Evolutionary conservation across 1,139 yeast genomes (phyloP), one percentile per base, ranked within the genome.

Genomic region (Blastobotrys persicus): DNA sequence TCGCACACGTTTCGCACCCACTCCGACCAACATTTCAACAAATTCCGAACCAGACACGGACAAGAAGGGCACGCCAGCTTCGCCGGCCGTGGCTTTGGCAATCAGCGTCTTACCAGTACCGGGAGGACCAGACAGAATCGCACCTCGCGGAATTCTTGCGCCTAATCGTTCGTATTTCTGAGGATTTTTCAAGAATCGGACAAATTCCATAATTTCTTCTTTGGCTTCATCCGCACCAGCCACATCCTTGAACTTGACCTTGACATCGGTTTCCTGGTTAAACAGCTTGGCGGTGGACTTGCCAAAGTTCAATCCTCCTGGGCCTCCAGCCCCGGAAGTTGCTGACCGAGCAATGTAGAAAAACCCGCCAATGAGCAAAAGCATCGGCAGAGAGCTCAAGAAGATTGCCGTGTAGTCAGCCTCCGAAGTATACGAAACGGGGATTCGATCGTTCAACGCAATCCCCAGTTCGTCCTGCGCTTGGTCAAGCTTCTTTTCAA

Each of bases 1-100:
- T 65, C 98, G 86, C 35, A 92, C 98, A 66, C 98, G 80, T 13
- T 95, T 85, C 1, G 98, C 97, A 71, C 98, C 98, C 12, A 92
- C 98, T 72, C 98, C 98, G 31, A 89, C 97, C 73, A 89, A 91
- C 98, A 92, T 91, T 69, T 92, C 98, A n/a, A 92, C 96, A 61
- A 92, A 92, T 66, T 92, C 98, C 11, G 98, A 91, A 60, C 98
- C 98, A 1, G 96, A 88, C 9, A 92, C 98, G 11, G 96, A 86
- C 59, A 81, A 80, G 64, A 92, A 92, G 28, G 98, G 98, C 42
- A 92, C 98, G 45, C 92, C 95, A 0, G 98, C 98, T 68, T 92
- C 98, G 55, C 98, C 98, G 1, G 98, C 98, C 31, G 98, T 92
- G 7, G 98, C 98, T 68, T 88, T 91, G 9, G 98, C 98, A 51